Base-by-base conservation (phyloP, 768 basidiomycete species). In the Boletus vermiculosoides region DNA sequence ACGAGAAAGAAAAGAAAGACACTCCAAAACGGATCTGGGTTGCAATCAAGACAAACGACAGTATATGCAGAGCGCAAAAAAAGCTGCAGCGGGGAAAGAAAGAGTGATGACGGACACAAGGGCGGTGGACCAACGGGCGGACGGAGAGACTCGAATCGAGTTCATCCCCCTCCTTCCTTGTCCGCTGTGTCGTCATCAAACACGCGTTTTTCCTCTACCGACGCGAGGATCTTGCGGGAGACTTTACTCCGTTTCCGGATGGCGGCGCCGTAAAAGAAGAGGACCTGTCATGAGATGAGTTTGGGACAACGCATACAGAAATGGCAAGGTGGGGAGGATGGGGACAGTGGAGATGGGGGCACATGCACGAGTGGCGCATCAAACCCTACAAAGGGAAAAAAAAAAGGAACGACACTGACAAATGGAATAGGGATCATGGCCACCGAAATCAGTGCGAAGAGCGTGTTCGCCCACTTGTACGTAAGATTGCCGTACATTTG, bases 391-490 rank as follows among this genome's bases (percentile, higher is more conserved):
- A 23, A 10, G 30, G n/a, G n/a, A n/a, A 15, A 4, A 41, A 16
- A 15, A 3, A 30, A 47, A 22, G n/a, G 8, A 22, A 20, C 4
- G 30, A n/a, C 10, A 60, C 81, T 55, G 60, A 84, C 83, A 52
- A 81, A 83, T 12, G 84, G 84, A 52, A 89, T 83, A 0, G 82
- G 79, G n/a, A 83, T 74, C 73, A 88, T 77, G 3, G 80, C 44
- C 20, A 74, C 65, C 5, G 82, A 82, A 33, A 88, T 69, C 30
- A 76, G 76, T 0, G 77, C 83, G 61, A 84, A 83, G 1, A 85
- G 71, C 12, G 80, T 83, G 58, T 79, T 81, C 1, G 84, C 83
- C 81, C 86, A 87, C 58, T 77, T 78, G 55, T 83, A 84, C 16
- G 76, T 79, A 33, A 90, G 75, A 1, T 67, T 72, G 3, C 69